A percentile compares a stretch with the other conserved stretches of the same genome.
These are phyloP conservation scores for Neurospora pannonica DNA, from an alignment of 495 filamentous ascomycete genomes.

Conservation along the genomic window DNA sequence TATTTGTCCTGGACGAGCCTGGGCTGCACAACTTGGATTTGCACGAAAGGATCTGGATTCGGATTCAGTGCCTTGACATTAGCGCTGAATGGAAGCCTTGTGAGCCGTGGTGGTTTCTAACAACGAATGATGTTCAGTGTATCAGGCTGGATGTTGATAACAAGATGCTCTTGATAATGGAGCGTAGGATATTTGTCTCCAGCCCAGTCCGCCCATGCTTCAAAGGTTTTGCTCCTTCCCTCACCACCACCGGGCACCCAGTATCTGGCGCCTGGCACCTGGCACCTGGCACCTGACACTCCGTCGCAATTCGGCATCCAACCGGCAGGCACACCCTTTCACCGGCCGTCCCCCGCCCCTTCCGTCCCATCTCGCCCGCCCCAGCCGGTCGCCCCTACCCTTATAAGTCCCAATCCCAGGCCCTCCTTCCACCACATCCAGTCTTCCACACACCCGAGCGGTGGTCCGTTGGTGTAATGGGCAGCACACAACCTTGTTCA, in stretches of 20 bases:
- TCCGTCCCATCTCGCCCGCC: neutral
- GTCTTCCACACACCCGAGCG: neutral
- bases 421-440: neutral
- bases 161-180: too few relatives aligned
- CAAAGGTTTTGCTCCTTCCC: neutral
- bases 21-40: too few relatives aligned
- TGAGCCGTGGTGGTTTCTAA: too few relatives aligned
- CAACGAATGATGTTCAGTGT: too few relatives aligned
- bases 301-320: neutral
- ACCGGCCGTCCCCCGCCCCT: neutral
- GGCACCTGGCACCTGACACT: too few relatives aligned
- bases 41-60: too few relatives aligned
- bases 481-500: neutral
- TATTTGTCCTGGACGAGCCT: too few relatives aligned
- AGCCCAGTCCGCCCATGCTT: too few relatives aligned
- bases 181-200: too few relatives aligned
- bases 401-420: neutral
- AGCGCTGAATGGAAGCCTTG: too few relatives aligned
- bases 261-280: neutral
- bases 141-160: too few relatives aligned
- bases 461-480: neutral
- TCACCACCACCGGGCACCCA: neutral
- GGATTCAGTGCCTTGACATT: too few relatives aligned
- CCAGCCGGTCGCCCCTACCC: neutral
- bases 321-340: neutral